These are phyloP conservation scores for Podila epigama DNA, from an alignment of 192 early-diverging fungal species.

Conservation along the genomic window DNA sequence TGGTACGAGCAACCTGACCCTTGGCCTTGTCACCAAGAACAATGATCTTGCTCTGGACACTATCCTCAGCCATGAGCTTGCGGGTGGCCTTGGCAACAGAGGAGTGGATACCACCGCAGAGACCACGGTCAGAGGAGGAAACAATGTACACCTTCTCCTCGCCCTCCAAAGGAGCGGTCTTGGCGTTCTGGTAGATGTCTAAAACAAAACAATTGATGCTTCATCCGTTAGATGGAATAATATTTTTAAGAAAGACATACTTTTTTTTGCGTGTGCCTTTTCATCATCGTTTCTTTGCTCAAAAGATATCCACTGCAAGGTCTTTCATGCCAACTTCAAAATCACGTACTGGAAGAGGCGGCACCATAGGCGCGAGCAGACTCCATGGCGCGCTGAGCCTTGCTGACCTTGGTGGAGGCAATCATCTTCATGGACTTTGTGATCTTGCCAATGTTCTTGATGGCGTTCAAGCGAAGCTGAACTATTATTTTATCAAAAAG, in stretches of 20 bases:
- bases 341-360: constrained; percentile 64
- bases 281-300: not conserved
- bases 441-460: constrained; percentile 99
- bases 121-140: constrained; percentile 95
- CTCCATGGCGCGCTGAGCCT: constrained; percentile 91
- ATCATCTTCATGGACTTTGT: constrained; percentile 99
- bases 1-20: constrained; percentile 83
- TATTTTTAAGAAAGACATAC: too few relatives aligned
- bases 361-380: constrained; percentile 79
- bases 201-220: too few relatives aligned
- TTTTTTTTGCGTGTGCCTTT: not conserved
- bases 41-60: constrained; percentile 55
- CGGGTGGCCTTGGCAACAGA: constrained; percentile 88
- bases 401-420: constrained; percentile 97
- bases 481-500: constrained; percentile 57
- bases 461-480: constrained; percentile 93
- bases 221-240: not conserved
- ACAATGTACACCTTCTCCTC: constrained; percentile 79
- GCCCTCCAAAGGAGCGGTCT: constrained; percentile 69
- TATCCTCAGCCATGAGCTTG: constrained; percentile 62
- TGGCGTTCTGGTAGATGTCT: constrained; percentile 81
- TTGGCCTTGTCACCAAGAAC: constrained; percentile 95
- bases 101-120: constrained; percentile 99
- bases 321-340: not conserved
- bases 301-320: too few relatives aligned